Base-by-base conservation (phyloP, 1,284 basidiomycete genomes). In the Cryptococcus neoformans region DNA sequence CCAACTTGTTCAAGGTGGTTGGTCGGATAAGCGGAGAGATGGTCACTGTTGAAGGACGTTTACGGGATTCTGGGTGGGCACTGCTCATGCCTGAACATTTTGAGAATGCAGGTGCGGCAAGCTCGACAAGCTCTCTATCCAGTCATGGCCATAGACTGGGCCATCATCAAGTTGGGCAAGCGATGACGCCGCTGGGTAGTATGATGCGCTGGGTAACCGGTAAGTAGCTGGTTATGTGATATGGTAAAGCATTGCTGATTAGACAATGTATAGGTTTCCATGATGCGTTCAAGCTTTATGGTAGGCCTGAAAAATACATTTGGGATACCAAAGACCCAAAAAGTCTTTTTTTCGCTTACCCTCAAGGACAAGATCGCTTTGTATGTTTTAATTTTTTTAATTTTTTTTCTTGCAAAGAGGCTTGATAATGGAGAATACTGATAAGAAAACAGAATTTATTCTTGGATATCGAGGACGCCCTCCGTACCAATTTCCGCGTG, bases 181-280 rank as follows among this genome's bases (percentile, higher is more conserved):
- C 9, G 72, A 38, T 44, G 7, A 66, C 65, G 8, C 70, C 70
- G 5, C 59, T 84, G 21, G 82, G 83, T 47, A 92, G 94, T 75
- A 95, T 98, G 91, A 81, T 98, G 64, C 89, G 88, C 73, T 99
- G 95, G 94, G 81, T 96, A 53, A 85, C 93, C 57, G 28, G 28
- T 28, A 28, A 28, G 28, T 4, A 28, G 28, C 28, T 28, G 28
- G 92, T 90, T 91, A 59, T 70, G 78, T 64, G 10, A 79, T 75
- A 12, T 9, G 34, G 12, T 37, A 36, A 6, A 16, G 35, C 7
- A 10, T 10, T 16, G 34, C 48, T 35, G 8, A 35, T 28, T 28
- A 28, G 28, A 28, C 28, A 28, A 28, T 28, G 28, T 28, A 28
- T 28, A 28, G 36, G 83, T 14, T 81, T 93, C 50, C 92, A 95